Evolutionary conservation across 139 green algal genomes (phyloP).

Genomic region (Pleodorina starrii): DNA sequence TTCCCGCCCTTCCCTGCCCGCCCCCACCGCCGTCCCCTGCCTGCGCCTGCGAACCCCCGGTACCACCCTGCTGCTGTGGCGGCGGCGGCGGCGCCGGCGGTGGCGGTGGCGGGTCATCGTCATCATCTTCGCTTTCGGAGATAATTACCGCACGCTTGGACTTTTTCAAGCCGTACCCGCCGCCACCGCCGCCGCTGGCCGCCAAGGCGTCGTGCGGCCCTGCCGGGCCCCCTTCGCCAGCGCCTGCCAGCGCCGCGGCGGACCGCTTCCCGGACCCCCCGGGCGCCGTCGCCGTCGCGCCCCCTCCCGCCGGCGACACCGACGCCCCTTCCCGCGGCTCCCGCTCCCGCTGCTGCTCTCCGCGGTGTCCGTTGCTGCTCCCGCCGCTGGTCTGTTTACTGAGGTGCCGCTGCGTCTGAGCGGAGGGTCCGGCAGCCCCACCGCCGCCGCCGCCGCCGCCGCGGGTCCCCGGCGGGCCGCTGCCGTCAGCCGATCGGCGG

Average conservation of each 20-base stretch:
- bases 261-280: neutral
- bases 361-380: conserved; percentile 27
- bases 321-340: conserved; percentile 5
- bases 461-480: neutral
- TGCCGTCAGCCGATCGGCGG: neutral
- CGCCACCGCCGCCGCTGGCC: neutral
- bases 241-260: neutral
- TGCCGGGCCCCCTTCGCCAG: neutral
- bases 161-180: neutral
- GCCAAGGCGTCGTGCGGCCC: neutral
- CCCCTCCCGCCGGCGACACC: neutral
- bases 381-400: conserved; percentile 35
- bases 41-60: too few relatives aligned
- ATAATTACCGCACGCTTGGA: conserved; percentile 26
- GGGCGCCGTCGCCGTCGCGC: neutral
- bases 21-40: too few relatives aligned
- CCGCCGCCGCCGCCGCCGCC: too few relatives aligned
- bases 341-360: conserved; percentile 20
- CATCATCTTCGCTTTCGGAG: conserved; percentile 40
- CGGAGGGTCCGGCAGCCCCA: neutral
- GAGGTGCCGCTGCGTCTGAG: neutral
- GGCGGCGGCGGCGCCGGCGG: neutral
- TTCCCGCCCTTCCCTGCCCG: too few relatives aligned
- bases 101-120: neutral
- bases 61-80: too few relatives aligned